Percentiles rank a stretch among this genome's conserved stretches.
Evolutionary conservation across 2,329 filamentous ascomycete species (phyloP).

Genomic region (Hypocrella siamensis): DNA sequence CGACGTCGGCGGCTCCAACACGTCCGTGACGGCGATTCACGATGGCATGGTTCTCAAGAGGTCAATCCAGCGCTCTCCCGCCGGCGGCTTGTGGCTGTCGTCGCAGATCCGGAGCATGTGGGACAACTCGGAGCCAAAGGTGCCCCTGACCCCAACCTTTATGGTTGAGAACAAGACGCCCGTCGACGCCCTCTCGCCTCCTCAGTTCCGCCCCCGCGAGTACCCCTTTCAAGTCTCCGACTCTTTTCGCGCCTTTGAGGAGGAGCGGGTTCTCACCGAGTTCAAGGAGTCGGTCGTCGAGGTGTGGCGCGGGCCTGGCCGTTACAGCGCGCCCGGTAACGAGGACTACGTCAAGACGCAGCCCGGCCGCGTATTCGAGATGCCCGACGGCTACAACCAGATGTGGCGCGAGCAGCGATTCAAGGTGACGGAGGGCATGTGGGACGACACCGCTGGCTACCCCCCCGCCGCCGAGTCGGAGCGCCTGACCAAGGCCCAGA

Average conservation of each 20-base stretch:
- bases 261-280: slow-evolving; percentile 84
- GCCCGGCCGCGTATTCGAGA: slow-evolving; percentile 82
- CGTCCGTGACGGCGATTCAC: slow-evolving; percentile 79
- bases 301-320: slow-evolving; percentile 71
- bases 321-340: slow-evolving; percentile 49
- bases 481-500: slow-evolving; percentile 53
- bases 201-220: slow-evolving; percentile 59
- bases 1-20: slow-evolving; percentile 78
- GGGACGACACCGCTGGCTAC: slow-evolving; percentile 69
- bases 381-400: slow-evolving; percentile 93
- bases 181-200: slow-evolving; percentile 71
- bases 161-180: slow-evolving; percentile 75
- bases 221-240: slow-evolving; percentile 46
- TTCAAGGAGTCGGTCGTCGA: slow-evolving; percentile 98
- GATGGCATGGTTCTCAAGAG: slow-evolving; percentile 91
- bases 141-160: slow-evolving; percentile 71
- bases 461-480: slow-evolving; percentile 25
- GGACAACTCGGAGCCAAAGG: slow-evolving; percentile 48
- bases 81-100: slow-evolving; percentile 82
- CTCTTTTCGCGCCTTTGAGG: slow-evolving; percentile 70
- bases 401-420: slow-evolving; percentile 84
- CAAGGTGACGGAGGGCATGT: slow-evolving; percentile 75
- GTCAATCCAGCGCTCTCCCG: slow-evolving; percentile 68
- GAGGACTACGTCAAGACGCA: slow-evolving; percentile 59
- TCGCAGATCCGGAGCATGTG: slow-evolving; percentile 75